Base-by-base conservation (phyloP, 768 basidiomycete genomes). In the Suillus discolor region DNA sequence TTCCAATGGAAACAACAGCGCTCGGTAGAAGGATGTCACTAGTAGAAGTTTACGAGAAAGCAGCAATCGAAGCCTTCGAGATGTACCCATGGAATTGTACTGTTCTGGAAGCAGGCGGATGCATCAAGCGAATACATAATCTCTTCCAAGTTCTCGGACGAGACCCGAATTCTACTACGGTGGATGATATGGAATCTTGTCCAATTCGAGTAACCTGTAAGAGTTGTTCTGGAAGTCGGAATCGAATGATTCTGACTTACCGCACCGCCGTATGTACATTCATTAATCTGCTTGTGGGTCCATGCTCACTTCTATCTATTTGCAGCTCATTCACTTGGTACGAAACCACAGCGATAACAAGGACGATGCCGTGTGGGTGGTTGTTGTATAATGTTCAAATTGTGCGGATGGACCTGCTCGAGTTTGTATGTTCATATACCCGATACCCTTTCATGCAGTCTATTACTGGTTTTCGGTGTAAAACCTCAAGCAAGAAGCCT, bases 221-320 rank as follows among this genome's bases (percentile, higher is more conserved):
- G 34, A 55, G 54, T 55, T 55, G 54, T 55, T 55, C 54, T n/a
- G 31, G 54, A 55, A 55, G 54, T 36, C 54, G 54, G 54, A 55
- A 36, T 13, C 54, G 54, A 55, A 55, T 36, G 31, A n/a, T 55
- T 13, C 31, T 55, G 54, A 55, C 54, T 36, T 55, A 55, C 54
- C 31, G 31, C 54, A 55, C 54, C 12, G 54, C 54, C 6, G 34
- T 55, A 6, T 13, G 54, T 55, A 55, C 7, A 54, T 54, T 31
- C 28, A 31, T 54, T 28, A 20, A 54, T 54, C 53, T 31, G 6
- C 34, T 55, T 6, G 9, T 20, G 6, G 31, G 31, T 13, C 54
- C 31, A 55, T 12, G 18, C 31, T 55, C 54, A 55, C 11, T 34
- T 55, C 18, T 12, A n/a, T 34, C 1, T 12, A n/a, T 34, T 2